Base-by-base conservation (phyloP, 2,329 filamentous ascomycete genomes). In the Apiospora koreana region DNA sequence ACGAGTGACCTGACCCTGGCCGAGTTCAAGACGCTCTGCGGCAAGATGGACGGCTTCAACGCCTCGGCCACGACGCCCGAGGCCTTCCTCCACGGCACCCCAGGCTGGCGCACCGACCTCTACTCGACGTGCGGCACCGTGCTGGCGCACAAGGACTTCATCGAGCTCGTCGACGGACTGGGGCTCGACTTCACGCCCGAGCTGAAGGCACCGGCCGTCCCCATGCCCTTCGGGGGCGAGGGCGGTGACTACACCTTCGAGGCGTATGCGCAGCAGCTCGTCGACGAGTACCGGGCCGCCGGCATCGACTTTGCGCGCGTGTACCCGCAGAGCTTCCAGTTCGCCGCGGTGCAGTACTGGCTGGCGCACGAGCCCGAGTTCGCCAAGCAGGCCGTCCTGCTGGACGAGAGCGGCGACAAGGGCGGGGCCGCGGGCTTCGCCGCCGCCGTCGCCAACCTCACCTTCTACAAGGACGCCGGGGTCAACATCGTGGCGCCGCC, bases 31-130 rank as follows among this genome's bases (percentile, higher is more conserved):
- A 83, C 85, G 6, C 86, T 93, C 6, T 93, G 91, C 81, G 87
- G 86, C 76, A 93, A 92, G 81, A 92, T 92, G 89, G 91, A 93
- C 76, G 87, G 87, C 67, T 87, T 81, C 77, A 89, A 91, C 75
- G 79, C 83, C 73, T 85, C 82, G 64, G 91, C 89, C 43, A 86
- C 86, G 25, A 92, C 86, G 1, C 81, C 87, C 0, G 79, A 83
- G 46, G 86, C 88, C 73, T 92, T 86, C 81, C 86, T 89, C 71
- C 80, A 83, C 75, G 88, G 88, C 69, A 91, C 88, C 0, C 86
- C 89, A 0, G 80, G 79, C 73, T 93, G 87, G 85, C 86, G 90
- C 54, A 92, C 91, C 41, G 88, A 92, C 73, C 81, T 93, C 21
- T 93, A 92, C 81, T 81, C 87, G 68, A 86, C 85, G 2, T 93